A percentile compares a stretch with the other conserved stretches of the same genome.
Conservation (phyloP, 805 yeast genomes). For the Ogataea methylovora region DNA sequence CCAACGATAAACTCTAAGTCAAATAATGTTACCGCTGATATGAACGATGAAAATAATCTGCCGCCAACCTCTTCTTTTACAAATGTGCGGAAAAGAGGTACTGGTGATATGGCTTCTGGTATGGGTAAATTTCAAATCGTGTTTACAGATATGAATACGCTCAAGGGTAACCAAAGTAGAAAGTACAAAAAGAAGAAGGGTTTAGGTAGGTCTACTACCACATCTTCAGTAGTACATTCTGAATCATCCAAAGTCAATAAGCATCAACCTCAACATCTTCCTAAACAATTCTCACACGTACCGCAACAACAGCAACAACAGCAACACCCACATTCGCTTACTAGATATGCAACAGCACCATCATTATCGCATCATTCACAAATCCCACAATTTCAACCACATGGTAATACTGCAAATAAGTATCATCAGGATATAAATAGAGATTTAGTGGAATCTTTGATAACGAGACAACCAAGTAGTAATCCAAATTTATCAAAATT, state of each 20-base stretch:
- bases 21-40: not conserved
- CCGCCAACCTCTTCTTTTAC: not conserved
- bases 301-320: constrained; percentile 3
- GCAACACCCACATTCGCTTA: not conserved
- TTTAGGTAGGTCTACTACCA: constrained; percentile 12
- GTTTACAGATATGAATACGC: constrained; percentile 31
- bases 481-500: no score
- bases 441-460: no score
- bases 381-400: no score
- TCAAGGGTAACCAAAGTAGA: constrained; percentile 11
- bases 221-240: constrained; percentile 4
- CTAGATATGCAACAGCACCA: constrained; percentile 1
- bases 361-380: not conserved
- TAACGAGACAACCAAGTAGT: no score
- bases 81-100: not conserved
- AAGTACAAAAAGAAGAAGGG: constrained; percentile 7
- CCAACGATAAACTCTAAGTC: constrained; percentile 1
- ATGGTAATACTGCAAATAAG: no score
- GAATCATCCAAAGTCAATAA: not conserved
- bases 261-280: not conserved
- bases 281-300: not conserved
- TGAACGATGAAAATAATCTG: not conserved
- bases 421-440: no score
- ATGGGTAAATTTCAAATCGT: constrained; percentile 41
- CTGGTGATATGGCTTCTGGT: constrained; percentile 16